Conservation (phyloP, 2,329 filamentous ascomycete genomes). For the Phoma herbarum region DNA sequence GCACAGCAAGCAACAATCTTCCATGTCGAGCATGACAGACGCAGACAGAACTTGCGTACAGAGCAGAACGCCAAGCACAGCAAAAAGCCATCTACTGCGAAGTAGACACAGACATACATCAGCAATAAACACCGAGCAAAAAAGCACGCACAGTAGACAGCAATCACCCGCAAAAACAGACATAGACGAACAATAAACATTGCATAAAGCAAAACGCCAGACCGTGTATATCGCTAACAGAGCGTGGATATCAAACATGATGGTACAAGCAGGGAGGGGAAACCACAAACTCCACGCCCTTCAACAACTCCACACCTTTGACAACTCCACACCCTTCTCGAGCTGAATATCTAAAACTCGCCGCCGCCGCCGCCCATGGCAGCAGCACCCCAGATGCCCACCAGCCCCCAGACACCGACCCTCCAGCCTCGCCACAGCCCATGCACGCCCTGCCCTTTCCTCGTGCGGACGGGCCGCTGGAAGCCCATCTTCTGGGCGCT, state of each 20-base stretch:
- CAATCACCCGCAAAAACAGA: too few species aligned
- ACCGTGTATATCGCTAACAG: background rate
- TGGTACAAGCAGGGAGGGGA: background rate
- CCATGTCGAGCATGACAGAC: too few species aligned
- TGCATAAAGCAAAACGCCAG: background rate
- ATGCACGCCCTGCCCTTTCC: constrained; percentile 72
- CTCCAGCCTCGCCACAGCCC: constrained; percentile 79
- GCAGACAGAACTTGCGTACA: too few species aligned
- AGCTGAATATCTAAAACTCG: constrained; percentile 41
- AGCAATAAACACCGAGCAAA: too few species aligned
- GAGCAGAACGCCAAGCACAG: too few species aligned
- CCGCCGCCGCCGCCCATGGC: constrained; percentile 59
- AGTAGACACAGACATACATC: too few species aligned
- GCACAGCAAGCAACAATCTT: too few species aligned
- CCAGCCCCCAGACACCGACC: constrained; percentile 79
- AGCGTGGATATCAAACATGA: background rate
- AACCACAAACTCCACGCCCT: background rate
- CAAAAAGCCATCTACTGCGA: too few species aligned
- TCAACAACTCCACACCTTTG: too few species aligned
- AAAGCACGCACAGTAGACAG: too few species aligned
- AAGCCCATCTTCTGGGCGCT: constrained; percentile 43
- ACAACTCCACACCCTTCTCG: background rate
- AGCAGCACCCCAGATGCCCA: constrained; percentile 76
- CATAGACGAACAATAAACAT: too few species aligned
- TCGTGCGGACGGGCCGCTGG: constrained; percentile 52